phyloP scores from a whole-genome alignment of 306 rosid species.

The Cicer judaicum region DNA sequence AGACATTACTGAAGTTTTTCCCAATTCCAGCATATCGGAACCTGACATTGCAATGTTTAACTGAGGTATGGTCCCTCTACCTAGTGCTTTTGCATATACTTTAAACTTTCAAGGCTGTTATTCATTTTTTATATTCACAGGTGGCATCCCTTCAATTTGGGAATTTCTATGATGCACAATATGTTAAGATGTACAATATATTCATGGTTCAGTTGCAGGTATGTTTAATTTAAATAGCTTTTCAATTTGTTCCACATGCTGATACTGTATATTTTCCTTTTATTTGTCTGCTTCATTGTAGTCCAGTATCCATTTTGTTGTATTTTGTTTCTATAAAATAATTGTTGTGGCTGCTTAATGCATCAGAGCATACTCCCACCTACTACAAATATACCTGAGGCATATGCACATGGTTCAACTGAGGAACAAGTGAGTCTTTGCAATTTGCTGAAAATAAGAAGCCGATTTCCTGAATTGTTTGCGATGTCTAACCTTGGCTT shows the following conservation, averaged over 20 bases:
- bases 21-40: conserved; percentile 84
- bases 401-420: conserved; percentile 81
- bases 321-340: neutral
- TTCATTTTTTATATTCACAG: conserved; percentile 52
- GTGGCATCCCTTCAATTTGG: conserved; percentile 91
- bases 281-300: neutral
- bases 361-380: conserved; percentile 74
- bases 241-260: conserved; percentile 1
- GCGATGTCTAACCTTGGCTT: conserved; percentile 24
- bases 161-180: conserved; percentile 75
- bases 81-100: conserved; percentile 3
- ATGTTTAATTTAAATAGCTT: conserved; percentile 19
- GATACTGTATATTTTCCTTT: neutral
- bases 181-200: conserved; percentile 83
- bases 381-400: conserved; percentile 85
- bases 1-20: conserved; percentile 89
- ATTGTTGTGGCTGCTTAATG: conserved; percentile 35
- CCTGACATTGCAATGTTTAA: conserved; percentile 87
- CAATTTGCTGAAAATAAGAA: neutral
- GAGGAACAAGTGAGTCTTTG: conserved; percentile 79
- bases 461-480: conserved; percentile 11
- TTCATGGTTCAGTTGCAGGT: conserved; percentile 97
- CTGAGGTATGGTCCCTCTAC: conserved; percentile 65
- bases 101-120: conserved; percentile 13
- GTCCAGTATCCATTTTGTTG: conserved; percentile 2